Conservation (phyloP, 495 filamentous ascomycete species). For the Aspergillus kassunensis region DNA sequence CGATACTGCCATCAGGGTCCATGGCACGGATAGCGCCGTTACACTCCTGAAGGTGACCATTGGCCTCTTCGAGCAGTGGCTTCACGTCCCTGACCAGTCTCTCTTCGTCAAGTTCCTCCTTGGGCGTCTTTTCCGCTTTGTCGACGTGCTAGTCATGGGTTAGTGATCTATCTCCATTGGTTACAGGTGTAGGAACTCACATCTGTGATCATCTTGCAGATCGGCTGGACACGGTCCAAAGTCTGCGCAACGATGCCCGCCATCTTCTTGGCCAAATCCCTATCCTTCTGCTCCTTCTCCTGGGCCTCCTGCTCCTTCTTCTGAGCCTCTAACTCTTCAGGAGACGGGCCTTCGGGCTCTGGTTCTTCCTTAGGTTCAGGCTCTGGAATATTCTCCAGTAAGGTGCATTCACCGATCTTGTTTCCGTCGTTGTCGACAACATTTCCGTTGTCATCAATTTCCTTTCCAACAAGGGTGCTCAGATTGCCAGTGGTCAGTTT, state of each 20-base stretch:
- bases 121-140: conserved; percentile 73
- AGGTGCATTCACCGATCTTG: conserved; percentile 72
- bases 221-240: conserved; percentile 75
- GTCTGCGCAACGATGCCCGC: conserved; percentile 68
- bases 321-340: conserved; percentile 50
- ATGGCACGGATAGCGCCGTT: conserved; percentile 87
- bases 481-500: conserved; percentile 73
- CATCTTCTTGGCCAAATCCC: conserved; percentile 76
- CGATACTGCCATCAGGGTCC: conserved; percentile 83
- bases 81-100: conserved; percentile 79
- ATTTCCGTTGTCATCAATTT: conserved; percentile 82
- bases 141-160: conserved; percentile 59
- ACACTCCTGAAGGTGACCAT: conserved; percentile 76
- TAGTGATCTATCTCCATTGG: conserved; percentile 19
- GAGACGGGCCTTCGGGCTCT: conserved; percentile 25
- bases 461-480: conserved; percentile 65
- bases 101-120: conserved; percentile 90
- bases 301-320: conserved; percentile 57
- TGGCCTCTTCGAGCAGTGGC: conserved; percentile 81
- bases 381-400: conserved; percentile 66
- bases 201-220: conserved; percentile 83
- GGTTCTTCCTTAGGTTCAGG: conserved; percentile 31
- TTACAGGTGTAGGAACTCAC: conserved; percentile 36
- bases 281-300: conserved; percentile 60
- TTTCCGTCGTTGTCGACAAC: conserved; percentile 80